Conservation (phyloP, 164 flowering plant species). For the Saururus chinensis region DNA sequence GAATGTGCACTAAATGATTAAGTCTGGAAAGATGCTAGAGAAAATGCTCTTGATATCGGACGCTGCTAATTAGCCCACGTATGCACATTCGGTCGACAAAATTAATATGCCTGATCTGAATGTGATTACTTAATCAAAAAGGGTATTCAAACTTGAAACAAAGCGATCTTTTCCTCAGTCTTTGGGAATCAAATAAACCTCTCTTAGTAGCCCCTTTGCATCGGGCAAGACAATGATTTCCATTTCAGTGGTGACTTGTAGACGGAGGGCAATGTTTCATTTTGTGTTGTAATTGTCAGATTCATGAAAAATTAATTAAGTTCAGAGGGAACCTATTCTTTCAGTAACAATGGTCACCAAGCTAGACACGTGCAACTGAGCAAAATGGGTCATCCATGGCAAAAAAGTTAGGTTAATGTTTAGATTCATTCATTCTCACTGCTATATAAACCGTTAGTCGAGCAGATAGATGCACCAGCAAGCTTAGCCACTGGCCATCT, state of each 20-base stretch:
- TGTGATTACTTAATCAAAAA: not conserved
- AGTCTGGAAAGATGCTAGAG: not conserved
- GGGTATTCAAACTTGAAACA: slow-evolving; percentile 5
- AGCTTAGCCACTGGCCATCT: not conserved
- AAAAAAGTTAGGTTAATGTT: not conserved
- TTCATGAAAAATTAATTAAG: not conserved
- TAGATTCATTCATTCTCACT: not conserved
- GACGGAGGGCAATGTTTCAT: no score
- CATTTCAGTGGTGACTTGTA: not conserved
- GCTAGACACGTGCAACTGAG: not conserved
- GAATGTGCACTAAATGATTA: not conserved
- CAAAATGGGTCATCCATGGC: not conserved
- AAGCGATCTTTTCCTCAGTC: not conserved
- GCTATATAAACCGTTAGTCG: not conserved
- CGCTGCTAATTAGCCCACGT: slow-evolving; percentile 5
- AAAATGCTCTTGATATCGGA: not conserved
- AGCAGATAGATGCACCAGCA: not conserved
- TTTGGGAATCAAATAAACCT: not conserved
- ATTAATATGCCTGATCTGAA: not conserved
- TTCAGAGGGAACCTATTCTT: slow-evolving; percentile 6
- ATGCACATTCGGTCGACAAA: not conserved
- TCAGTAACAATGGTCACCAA: slow-evolving; percentile 4
- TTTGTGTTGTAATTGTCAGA: not conserved
- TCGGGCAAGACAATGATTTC: slow-evolving; percentile 1
- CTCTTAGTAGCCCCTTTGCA: not conserved